Conservation (phyloP, 2,329 filamentous ascomycete genomes). For the Beauveria pseudobassiana region DNA sequence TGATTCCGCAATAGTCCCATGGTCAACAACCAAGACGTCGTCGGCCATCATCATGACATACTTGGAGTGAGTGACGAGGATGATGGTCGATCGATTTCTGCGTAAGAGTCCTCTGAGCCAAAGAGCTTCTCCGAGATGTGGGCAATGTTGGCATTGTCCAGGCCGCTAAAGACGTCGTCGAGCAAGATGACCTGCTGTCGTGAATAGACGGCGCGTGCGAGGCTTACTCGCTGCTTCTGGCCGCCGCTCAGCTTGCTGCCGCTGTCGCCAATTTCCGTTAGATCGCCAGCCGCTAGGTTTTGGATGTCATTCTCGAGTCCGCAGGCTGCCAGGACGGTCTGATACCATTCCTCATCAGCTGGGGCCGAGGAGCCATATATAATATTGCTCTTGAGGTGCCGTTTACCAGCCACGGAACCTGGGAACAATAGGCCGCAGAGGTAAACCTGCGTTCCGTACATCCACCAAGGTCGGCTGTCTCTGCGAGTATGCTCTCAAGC, state of each 20-base stretch:
- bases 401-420: constrained; percentile 15
- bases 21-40: constrained; percentile 1
- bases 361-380: background rate
- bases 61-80: constrained; percentile 22
- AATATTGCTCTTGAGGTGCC: constrained; percentile 14
- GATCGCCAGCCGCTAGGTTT: constrained; percentile 12
- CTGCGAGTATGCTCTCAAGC: constrained; percentile 13
- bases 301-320: constrained; percentile 12
- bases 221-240: constrained; percentile 19
- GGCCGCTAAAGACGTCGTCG: constrained; percentile 27
- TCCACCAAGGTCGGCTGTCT: background rate
- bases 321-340: constrained; percentile 10
- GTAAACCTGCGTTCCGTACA: background rate
- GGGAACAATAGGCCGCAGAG: constrained; percentile 14
- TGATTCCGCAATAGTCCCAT: background rate
- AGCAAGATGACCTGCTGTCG: constrained; percentile 19
- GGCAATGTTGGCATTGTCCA: constrained; percentile 30
- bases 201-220: constrained; percentile 20
- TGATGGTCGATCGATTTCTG: constrained; percentile 16
- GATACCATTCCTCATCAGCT: constrained; percentile 14
- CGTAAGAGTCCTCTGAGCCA: constrained; percentile 21
- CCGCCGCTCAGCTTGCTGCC: constrained; percentile 18
- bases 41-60: constrained; percentile 7
- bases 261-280: background rate
- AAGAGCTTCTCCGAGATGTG: constrained; percentile 30